Percentiles rank a stretch among this genome's conserved stretches.
phyloP scores from a whole-genome alignment of 1,139 yeast genomes.

The Suhomyces kunorum region DNA sequence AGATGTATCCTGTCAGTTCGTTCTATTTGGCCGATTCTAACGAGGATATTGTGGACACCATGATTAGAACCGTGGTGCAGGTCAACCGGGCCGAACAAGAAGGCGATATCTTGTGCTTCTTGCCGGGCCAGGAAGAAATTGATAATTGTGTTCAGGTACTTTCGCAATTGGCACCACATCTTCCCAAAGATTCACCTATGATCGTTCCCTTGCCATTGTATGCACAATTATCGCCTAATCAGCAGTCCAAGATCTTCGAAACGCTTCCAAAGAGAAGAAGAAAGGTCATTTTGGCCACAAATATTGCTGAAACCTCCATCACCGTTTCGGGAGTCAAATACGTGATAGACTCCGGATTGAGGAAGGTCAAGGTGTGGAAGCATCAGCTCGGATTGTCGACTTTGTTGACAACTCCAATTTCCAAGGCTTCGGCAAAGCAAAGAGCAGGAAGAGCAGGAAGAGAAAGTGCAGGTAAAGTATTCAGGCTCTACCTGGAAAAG shows the following conservation, averaged over 20 bases:
- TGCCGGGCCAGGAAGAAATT: conserved; percentile 97
- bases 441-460: conserved; percentile 99
- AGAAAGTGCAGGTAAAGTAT: conserved; percentile 88
- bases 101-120: conserved; percentile 87
- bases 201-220: conserved; percentile 81
- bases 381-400: conserved; percentile 91
- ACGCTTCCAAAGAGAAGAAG: conserved; percentile 61
- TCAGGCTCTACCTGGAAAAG: conserved; percentile 74
- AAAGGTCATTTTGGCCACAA: conserved; percentile 87
- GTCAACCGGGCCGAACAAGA: conserved; percentile 73
- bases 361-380: conserved; percentile 93
- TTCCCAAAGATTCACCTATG: conserved; percentile 75
- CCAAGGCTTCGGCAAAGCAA: conserved; percentile 93
- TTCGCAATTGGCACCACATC: conserved; percentile 58
- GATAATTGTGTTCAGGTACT: conserved; percentile 76
- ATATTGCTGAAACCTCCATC: conserved; percentile 95
- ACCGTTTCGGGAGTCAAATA: conserved; percentile 95
- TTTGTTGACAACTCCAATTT: conserved; percentile 84
- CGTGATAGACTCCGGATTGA: conserved; percentile 87
- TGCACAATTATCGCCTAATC: conserved; percentile 86
- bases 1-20: conserved; percentile 80
- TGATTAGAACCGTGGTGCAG: conserved; percentile 74
- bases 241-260: conserved; percentile 76
- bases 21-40: conserved; percentile 58
- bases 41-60: conserved; percentile 82